Evolutionary conservation across 1,284 basidiomycete species (phyloP).

Genomic region (Pisolithus thermaeus): DNA sequence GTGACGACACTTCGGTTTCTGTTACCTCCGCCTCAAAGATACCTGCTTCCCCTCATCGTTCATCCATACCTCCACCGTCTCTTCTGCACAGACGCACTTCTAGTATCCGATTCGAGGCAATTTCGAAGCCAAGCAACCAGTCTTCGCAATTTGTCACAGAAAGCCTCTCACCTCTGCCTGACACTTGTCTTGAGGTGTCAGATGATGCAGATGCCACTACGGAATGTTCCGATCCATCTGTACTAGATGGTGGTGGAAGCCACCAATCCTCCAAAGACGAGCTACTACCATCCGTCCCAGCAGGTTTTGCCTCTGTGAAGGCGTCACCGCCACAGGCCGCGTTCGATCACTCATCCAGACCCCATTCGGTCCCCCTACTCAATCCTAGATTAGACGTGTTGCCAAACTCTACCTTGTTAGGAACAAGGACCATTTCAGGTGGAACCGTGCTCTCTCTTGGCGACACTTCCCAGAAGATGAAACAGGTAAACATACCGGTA

Average conservation of each 20-base stretch:
- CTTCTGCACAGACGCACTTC: constrained; percentile 12
- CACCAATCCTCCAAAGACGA: constrained; percentile 8
- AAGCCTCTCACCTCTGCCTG: background rate
- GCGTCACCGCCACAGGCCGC: constrained; percentile 2
- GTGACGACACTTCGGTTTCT: constrained; percentile 5
- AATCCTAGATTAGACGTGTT: constrained; percentile 5
- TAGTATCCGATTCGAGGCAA: constrained; percentile 7
- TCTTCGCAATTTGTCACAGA: background rate
- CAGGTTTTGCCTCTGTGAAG: constrained; percentile 11
- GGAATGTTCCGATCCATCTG: background rate
- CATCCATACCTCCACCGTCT: constrained; percentile 14
- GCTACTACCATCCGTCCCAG: constrained; percentile 19
- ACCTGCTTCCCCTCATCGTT: constrained; percentile 10
- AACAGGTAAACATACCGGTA: background rate
- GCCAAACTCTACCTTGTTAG: constrained; percentile 13
- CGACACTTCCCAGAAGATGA: background rate
- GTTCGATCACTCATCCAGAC: background rate
- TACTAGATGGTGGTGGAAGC: constrained; percentile 11
- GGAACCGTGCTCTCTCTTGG: background rate
- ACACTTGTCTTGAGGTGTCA: background rate
- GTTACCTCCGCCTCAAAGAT: constrained; percentile 14
- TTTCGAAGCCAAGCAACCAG: constrained; percentile 4
- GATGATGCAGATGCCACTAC: background rate
- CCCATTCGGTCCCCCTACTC: background rate
- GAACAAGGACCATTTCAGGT: constrained; percentile 3